These are phyloP conservation scores for Ustilago esculenta DNA, from an alignment of 1,284 basidiomycete genomes.

Conservation along the genomic window DNA sequence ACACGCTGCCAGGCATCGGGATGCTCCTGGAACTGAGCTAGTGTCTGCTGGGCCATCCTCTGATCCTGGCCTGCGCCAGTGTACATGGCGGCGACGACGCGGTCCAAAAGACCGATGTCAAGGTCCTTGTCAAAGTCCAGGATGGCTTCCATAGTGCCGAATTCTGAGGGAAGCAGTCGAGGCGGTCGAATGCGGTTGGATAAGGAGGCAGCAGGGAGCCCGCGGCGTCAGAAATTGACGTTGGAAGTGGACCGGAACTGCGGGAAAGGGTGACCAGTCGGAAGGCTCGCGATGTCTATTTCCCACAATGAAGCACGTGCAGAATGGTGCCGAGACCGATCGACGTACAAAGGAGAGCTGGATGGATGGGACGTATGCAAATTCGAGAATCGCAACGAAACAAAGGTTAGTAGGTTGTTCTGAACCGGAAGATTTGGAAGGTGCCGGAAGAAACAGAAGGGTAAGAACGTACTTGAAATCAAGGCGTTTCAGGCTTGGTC, in stretches of 20 bases:
- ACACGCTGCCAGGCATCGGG: slow-evolving; percentile 99
- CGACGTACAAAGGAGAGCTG: neutral
- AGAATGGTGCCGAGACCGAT: slow-evolving; percentile 3
- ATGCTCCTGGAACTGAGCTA: slow-evolving; percentile 87
- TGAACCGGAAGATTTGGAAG: too few relatives aligned
- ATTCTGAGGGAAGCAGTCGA: neutral
- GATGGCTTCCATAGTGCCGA: slow-evolving; percentile 53
- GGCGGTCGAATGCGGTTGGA: neutral
- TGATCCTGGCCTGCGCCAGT: slow-evolving; percentile 59
- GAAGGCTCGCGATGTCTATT: neutral
- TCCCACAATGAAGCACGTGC: slow-evolving; percentile 10
- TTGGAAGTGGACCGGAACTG: neutral
- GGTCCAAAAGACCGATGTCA: slow-evolving; percentile 64
- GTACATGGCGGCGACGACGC: slow-evolving; percentile 64
- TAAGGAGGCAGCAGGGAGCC: neutral
- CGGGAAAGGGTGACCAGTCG: too few relatives aligned
- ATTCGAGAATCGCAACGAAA: too few relatives aligned
- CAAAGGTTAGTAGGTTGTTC: too few relatives aligned
- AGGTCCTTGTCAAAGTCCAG: slow-evolving; percentile 65
- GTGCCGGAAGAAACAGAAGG: too few relatives aligned
- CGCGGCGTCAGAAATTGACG: slow-evolving; percentile 6
- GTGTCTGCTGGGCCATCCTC: slow-evolving; percentile 62
- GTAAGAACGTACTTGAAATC: too few relatives aligned
- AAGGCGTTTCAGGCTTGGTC: too few relatives aligned
- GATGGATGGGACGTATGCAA: too few relatives aligned